Base-by-base conservation (phyloP, 2,329 filamentous ascomycete species). In the Drechslerella coelobrocha region DNA sequence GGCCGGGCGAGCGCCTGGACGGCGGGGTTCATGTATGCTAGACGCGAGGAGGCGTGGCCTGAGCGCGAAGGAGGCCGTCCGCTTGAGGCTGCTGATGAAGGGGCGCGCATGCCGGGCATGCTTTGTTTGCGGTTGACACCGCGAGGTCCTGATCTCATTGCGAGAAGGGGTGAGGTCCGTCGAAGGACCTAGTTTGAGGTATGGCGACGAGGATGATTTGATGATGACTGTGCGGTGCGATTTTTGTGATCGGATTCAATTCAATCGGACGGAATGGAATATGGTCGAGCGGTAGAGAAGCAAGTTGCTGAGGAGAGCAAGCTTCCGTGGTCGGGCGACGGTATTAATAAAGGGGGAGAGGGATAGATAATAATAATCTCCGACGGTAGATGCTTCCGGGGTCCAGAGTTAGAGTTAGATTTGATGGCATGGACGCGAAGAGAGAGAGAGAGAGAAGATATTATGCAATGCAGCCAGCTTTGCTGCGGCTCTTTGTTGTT, bases 241-340 rank as follows among this genome's bases (percentile, higher is more conserved):
- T 29, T 14, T 59, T 19, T 29, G 37, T 9, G 27, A 39, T 51
- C 21, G 23, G 41, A 4, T 34, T 59, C n/a, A 48, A 2, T 4
- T 52, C 17, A 26, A 21, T 47, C 23, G 43, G 43, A 14, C 34
- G 12, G 41, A 48, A 29, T 17, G 54, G n/a, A 39, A 21, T n/a
- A 27, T 57, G 39, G 50, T 17, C 10, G 37, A n/a, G 4, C 27
- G 50, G 17, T 53, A 5, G 50, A 29, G 26, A 3, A 17, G 12
- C 24, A 24, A 29, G 34, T 88, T 88, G 72, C 82, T 85, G 59
- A 81, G 80, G 66, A 81, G 83, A 81, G 81, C 55, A 83, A 79
- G 74, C 82, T 87, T 1, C 81, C 85, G 7, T 81, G 81, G n/a
- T 81, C 83, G n/a, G 80, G 81, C 1, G 54, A 27, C 27, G 24